Evolutionary conservation across 139 green algal genomes (phyloP), one percentile per base, ranked within the genome.

Genomic region (Pleodorina starrii): DNA sequence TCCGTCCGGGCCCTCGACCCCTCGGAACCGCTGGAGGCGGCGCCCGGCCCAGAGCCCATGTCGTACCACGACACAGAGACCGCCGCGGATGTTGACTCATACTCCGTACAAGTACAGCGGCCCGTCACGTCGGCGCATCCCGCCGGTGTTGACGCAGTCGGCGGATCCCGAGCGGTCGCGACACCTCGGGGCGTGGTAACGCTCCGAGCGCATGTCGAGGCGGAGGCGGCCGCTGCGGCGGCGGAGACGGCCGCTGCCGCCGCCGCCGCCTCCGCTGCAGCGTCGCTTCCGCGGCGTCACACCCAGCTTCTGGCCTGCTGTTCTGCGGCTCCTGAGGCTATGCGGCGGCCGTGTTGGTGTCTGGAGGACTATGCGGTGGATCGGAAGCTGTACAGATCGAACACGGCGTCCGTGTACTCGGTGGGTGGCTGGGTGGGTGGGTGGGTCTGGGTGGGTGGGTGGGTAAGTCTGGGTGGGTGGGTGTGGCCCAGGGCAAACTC

Each of bases 291-390:
- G 9, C 17, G 29, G 19, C 46, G 17, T 5, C 14, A 12, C 29
- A 83, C 75, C 16, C 51, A 50, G 27, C 60, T 87, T 3, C 43
- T 87, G n/a, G 81, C 81, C 36, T 29, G 48, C 1, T 57, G 23
- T n/a, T 4, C 81, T 4, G 81, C 35, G 27, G n/a, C 43, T 10
- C 81, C 81, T 5, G 60, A 23, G 4, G 43, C 60, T 19, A 87
- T 87, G 81, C 42, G 5, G 23, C 60, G 81, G 7, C 17, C 11
- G 16, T 6, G 1, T 11, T 87, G 81, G 81, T 66, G 27, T 19
- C 29, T 87, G 60, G 81, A 63, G 6, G 81, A 87, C 43, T 87
- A 77, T 42, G 23, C 7, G 3, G 60, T 87, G 42, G 16, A 77
- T 4, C 2, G 40, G 40, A 38, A 57, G 50, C 42, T 86, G 27